A percentile compares a stretch with the other conserved stretches of the same genome.
These are phyloP conservation scores for Metarhizium brunneum DNA, from an alignment of 2,329 filamentous ascomycete genomes.

Conservation along the genomic window DNA sequence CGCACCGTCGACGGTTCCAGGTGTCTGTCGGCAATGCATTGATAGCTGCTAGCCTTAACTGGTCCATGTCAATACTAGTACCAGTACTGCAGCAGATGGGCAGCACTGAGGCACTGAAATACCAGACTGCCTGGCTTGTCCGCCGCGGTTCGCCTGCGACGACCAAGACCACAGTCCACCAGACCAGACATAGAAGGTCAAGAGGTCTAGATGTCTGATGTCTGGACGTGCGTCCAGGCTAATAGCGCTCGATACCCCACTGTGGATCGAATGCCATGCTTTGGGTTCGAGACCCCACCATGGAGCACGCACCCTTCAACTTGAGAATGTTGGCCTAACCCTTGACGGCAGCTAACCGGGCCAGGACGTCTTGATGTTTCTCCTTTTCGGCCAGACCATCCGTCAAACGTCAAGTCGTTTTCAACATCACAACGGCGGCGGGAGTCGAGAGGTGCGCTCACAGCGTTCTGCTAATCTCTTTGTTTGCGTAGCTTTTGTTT, in stretches of 20 bases:
- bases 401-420: background rate
- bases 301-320: background rate
- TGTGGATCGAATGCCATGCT: background rate
- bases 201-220: no score
- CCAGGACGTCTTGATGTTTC: background rate
- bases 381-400: background rate
- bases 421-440: background rate
- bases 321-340: background rate
- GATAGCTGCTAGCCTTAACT: no score
- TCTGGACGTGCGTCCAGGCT: no score
- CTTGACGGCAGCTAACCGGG: background rate
- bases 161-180: no score
- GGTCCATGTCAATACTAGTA: no score
- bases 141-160: no score
- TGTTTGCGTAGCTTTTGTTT: background rate
- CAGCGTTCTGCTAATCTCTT: background rate
- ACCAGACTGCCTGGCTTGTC: no score
- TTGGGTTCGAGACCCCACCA: background rate
- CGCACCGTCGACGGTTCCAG: no score
- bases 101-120: no score
- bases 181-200: no score
- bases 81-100: no score
- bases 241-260: background rate
- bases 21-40: no score
- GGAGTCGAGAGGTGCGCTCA: background rate